These are phyloP conservation scores for Leucosporidium creatinivorum DNA, from an alignment of 768 basidiomycete species.

Conservation along the genomic window DNA sequence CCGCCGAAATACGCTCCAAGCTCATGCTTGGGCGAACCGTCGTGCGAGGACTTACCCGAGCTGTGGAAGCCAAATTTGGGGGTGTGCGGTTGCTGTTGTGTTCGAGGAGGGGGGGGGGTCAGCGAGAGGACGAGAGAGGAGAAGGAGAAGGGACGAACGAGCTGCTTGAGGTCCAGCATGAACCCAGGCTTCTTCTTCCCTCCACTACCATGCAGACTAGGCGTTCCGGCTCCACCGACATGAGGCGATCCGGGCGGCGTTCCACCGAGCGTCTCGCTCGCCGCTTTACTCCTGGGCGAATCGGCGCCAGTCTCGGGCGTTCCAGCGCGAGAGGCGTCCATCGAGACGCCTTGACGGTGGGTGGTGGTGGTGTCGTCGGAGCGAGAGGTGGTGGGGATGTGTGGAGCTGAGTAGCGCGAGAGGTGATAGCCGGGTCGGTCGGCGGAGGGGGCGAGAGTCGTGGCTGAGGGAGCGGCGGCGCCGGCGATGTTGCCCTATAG, in stretches of 20 bases:
- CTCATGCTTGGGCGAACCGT: constrained; percentile 35
- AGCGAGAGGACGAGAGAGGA: not conserved
- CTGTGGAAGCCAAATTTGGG: constrained; percentile 22
- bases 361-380: not conserved
- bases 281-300: not conserved
- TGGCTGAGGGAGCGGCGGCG: constrained; percentile 51
- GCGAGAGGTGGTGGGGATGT: not conserved
- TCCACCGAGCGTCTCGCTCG: no score
- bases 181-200: constrained; percentile 23
- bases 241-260: no score
- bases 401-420: constrained; percentile 47
- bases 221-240: no score
- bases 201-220: no score
- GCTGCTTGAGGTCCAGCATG: constrained; percentile 23
- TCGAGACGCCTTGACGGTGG: not conserved
- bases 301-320: not conserved
- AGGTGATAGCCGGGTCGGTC: constrained; percentile 58
- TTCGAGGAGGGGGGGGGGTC: not conserved
- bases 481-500: constrained; percentile 52
- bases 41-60: constrained; percentile 16
- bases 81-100: constrained; percentile 2
- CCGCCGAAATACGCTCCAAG: constrained; percentile 38
- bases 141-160: constrained; percentile 1
- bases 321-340: not conserved
- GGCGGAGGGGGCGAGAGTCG: constrained; percentile 16